A percentile compares a stretch with the other conserved stretches of the same genome.
phyloP scores from a whole-genome alignment of 108 stramenopile species.

The Fragilariopsis cylindrus region DNA sequence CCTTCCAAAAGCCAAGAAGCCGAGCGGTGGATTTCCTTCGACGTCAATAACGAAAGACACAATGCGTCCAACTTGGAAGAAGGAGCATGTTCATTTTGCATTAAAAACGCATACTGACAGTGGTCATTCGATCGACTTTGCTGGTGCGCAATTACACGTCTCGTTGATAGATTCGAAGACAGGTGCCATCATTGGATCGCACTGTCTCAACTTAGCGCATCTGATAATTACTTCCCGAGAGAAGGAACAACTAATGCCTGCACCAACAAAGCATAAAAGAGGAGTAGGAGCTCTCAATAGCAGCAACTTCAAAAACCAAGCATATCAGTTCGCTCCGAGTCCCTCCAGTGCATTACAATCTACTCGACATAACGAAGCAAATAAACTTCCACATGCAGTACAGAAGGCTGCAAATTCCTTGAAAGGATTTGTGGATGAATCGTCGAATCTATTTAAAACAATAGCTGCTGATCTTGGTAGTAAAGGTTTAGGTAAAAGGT shows the following conservation, averaged over 20 bases:
- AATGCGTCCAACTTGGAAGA: conserved; percentile 33
- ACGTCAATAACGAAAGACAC: conserved; percentile 18
- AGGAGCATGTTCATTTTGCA: conserved; percentile 41
- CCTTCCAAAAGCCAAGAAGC: neutral
- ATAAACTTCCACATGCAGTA: neutral
- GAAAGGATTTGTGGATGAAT: neutral
- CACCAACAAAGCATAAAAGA: too few relatives aligned
- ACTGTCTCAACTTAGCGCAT: conserved; percentile 39
- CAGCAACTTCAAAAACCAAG: too few relatives aligned
- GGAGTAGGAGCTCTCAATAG: too few relatives aligned
- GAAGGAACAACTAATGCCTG: neutral
- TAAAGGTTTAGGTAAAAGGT: conserved; percentile 2
- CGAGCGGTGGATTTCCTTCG: conserved; percentile 6
- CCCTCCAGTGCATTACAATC: conserved; percentile 9
- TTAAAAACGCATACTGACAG: conserved; percentile 29
- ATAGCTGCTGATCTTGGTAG: neutral
- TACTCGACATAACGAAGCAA: neutral
- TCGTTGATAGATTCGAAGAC: conserved; percentile 28
- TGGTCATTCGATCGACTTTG: conserved; percentile 37
- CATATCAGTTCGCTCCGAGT: neutral
- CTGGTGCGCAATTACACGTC: conserved; percentile 43
- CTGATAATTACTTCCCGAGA: conserved; percentile 30
- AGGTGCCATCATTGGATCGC: conserved; percentile 32
- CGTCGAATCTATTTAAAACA: neutral
- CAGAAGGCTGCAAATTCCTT: conserved; percentile 20